These are phyloP conservation scores for Boletus rubescentipes DNA, from an alignment of 768 basidiomycete genomes.

Conservation along the genomic window DNA sequence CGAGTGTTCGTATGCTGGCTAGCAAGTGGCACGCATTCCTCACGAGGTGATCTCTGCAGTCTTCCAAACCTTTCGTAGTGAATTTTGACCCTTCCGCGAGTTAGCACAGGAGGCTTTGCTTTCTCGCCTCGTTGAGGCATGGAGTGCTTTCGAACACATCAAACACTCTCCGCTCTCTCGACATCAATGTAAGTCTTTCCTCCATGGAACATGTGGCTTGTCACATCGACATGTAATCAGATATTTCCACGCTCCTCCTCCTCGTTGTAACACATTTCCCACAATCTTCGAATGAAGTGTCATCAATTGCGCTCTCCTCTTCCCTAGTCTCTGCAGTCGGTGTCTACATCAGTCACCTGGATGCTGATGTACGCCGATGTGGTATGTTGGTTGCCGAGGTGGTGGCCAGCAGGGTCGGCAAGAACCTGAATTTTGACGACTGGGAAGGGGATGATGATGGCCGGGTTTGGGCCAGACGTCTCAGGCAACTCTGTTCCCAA, in stretches of 20 bases:
- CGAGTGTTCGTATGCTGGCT: conserved; percentile 73
- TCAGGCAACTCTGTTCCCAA: conserved; percentile 52
- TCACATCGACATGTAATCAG: conserved; percentile 39
- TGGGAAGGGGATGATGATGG: conserved; percentile 80
- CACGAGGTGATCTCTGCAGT: conserved; percentile 28
- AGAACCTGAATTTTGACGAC: conserved; percentile 72
- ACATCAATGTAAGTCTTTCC: conserved; percentile 66
- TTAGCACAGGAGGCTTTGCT: conserved; percentile 48
- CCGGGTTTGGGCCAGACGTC: conserved; percentile 58
- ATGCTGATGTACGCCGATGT: conserved; percentile 72
- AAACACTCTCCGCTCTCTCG: conserved; percentile 72
- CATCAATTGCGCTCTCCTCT: conserved; percentile 50
- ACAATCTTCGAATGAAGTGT: conserved; percentile 43
- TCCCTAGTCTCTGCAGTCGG: conserved; percentile 69
- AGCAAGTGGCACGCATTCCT: conserved; percentile 42
- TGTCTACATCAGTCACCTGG: conserved; percentile 75
- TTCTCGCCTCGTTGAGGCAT: conserved; percentile 52
- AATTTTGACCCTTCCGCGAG: conserved; percentile 10
- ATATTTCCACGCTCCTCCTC: conserved; percentile 71
- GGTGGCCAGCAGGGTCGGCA: conserved; percentile 59
- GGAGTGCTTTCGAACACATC: conserved; percentile 78
- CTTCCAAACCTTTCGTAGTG: background rate
- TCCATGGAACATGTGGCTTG: background rate
- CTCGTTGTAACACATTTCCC: conserved; percentile 63
- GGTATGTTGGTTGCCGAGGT: conserved; percentile 94